Base-by-base conservation (phyloP, 2,329 filamentous ascomycete genomes). In the Cyphellophora europaea region DNA sequence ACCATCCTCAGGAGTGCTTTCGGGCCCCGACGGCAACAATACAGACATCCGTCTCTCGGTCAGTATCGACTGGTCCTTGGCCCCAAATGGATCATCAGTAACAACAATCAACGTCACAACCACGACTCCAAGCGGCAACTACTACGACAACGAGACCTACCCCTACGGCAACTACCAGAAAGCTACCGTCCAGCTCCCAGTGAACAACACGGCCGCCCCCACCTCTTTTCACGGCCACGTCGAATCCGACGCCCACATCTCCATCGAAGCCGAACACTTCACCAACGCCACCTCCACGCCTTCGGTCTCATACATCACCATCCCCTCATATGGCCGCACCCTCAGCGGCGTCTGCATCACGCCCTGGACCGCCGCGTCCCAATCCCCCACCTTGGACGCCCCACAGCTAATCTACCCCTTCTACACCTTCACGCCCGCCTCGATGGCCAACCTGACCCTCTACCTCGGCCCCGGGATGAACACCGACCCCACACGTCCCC, bases 321-420 rank as follows among this genome's bases (percentile, higher is more conserved):
- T 79, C 31, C 57, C 63, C 8, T 60, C 65, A 38, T 71, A 75
- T 47, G 74, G 75, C 3, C 71, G 75, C 27, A 79, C 72, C 0
- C 55, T 69, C 1, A 70, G 68, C 1, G 75, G 73, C 12, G 66
- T 80, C 3, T 71, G 71, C 0, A 58, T 80, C 4, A 63, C 65
- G 47, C 73, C 74, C 1, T 63, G 66, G 19, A 59, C 65, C 13
- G 62, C 68, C 0, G 60, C 66, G 27, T 70, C 71, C 11, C 63
- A 74, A 19, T 56, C 62, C 2, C 51, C 68, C 1, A 59, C 59
- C 3, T 61, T 63, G 8, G 69, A 63, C 0, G 47, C 47, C 11
- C 74, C 76, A 1, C 66, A 66, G 4, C 62, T 81, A 6, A 68
- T 74, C 43, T 82, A 79, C 51, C 62, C 71, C 34, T 49, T 81